Base-by-base conservation (phyloP, 139 green algal species). In the Tetratostichococcus sp. region DNA sequence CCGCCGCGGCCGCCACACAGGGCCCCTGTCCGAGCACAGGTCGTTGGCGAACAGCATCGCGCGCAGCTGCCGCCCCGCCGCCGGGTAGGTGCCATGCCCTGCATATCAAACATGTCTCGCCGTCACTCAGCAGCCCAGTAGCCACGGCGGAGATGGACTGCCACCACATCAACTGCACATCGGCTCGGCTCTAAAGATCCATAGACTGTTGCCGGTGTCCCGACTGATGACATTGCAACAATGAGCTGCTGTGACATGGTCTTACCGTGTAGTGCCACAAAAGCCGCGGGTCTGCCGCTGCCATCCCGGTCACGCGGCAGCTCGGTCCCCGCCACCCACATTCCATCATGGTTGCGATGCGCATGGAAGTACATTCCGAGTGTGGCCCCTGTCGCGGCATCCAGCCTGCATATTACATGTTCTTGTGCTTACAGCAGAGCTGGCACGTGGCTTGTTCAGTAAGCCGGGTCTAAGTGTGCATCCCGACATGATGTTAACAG, bases 311-410 rank as follows among this genome's bases (percentile, higher is more conserved):
- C 67, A 0, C 39, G 58, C 34, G 67, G 35, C 33, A 83, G 67
- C 68, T 67, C 6, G 1, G 25, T 28, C 1, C 68, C 81, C 17
- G 76, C 34, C 58, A 83, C 68, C 86, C 86, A 90, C 28, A 65
- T 65, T 11, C 86, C 86, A 70, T 90, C 86, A 0, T 79, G 69
- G 32, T 73, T 69, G 31, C 86, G 70, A 73, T 90, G 86, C 1
- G 83, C 75, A 74, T 89, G 86, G 79, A 73, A 90, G 70, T 80
- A 90, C 5, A 83, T 35, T 33, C 81, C 86, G 34, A 83, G 35
- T n/a, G 87, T 72, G 8, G 43, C 65, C 23, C 75, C 83, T 35
- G 35, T 75, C 8, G 67, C 11, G 0, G 75, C 67, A 70, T 87
- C 68, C 57, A 88, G 42, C 67, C 80, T 82, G 72, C 76, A 65